Percentiles rank a stretch among this genome's conserved stretches.
Evolutionary conservation across 2,329 filamentous ascomycete genomes (phyloP).

Genomic region (Colletotrichum liaoningense): DNA sequence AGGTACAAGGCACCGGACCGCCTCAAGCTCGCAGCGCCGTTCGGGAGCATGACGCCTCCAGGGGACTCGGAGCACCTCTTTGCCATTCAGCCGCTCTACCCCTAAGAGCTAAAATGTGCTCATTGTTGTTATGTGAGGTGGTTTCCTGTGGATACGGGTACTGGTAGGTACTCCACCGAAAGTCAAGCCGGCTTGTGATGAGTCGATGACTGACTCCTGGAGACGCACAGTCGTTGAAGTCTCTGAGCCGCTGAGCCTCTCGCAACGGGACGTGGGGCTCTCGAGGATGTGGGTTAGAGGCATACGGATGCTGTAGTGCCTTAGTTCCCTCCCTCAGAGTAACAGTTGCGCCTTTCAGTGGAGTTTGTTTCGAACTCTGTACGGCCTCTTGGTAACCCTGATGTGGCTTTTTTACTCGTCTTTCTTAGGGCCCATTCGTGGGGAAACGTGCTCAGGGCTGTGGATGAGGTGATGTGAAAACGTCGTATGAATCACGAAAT

Average conservation of each 20-base stretch:
- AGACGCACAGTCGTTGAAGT: background rate
- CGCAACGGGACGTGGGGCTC: background rate
- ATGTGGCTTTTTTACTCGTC: background rate
- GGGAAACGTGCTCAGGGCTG: slow-evolving; percentile 34
- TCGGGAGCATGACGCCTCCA: slow-evolving; percentile 30
- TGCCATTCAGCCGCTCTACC: background rate
- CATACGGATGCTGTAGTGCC: background rate
- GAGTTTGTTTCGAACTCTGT: slow-evolving; percentile 31
- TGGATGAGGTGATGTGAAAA: slow-evolving; percentile 34
- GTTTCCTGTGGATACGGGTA: background rate
- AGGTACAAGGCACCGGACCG: slow-evolving; percentile 16
- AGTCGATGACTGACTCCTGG: background rate
- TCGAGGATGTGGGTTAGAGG: background rate
- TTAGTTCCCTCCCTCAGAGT: background rate
- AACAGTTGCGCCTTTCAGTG: slow-evolving; percentile 9
- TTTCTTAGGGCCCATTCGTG: slow-evolving; percentile 7
- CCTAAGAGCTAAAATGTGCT: background rate
- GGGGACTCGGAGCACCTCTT: slow-evolving; percentile 1
- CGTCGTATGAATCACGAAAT: slow-evolving; percentile 11
- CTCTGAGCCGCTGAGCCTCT: background rate
- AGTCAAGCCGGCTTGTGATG: background rate
- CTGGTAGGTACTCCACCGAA: background rate
- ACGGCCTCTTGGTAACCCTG: background rate
- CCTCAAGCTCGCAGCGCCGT: slow-evolving; percentile 25
- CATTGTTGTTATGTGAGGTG: background rate